Evolutionary conservation across 176 grass and related monocot genomes (phyloP).

Genomic region (Aegilops tauschii): DNA sequence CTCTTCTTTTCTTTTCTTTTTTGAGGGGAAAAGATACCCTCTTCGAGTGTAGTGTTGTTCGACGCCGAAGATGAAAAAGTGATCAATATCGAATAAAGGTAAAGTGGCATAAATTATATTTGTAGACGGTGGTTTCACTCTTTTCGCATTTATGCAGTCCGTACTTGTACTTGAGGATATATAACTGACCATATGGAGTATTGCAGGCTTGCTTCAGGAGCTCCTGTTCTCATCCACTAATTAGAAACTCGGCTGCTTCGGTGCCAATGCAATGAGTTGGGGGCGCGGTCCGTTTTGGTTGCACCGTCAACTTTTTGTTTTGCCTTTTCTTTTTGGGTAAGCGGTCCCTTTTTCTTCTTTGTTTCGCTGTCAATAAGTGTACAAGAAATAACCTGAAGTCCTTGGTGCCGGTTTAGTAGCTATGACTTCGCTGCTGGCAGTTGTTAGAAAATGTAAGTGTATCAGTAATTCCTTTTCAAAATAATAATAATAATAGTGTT

Average conservation of each 20-base stretch:
- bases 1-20: constrained; percentile 1
- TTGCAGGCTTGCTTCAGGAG: constrained; percentile 79
- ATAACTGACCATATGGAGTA: not conserved
- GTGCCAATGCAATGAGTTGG: constrained; percentile 36
- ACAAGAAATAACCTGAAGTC: not conserved
- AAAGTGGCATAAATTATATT: not conserved
- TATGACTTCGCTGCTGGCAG: not conserved
- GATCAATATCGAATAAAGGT: constrained; percentile 75
- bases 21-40: constrained; percentile 23
- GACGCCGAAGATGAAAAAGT: constrained; percentile 51
- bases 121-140: not conserved
- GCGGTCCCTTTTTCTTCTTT: no score
- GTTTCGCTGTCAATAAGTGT: not conserved
- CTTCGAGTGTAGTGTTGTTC: constrained; percentile 52
- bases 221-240: constrained; percentile 63
- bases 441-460: not conserved
- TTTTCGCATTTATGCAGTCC: not conserved
- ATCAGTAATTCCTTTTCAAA: not conserved
- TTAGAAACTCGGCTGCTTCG: constrained; percentile 3
- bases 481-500: not conserved
- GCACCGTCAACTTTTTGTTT: no score
- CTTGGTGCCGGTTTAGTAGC: not conserved
- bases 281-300: constrained; percentile 1
- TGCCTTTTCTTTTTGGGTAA: no score
- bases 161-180: not conserved